Conservation (phyloP, 2,329 filamentous ascomycete species). For the Pyrenophora tritici-repentis region DNA sequence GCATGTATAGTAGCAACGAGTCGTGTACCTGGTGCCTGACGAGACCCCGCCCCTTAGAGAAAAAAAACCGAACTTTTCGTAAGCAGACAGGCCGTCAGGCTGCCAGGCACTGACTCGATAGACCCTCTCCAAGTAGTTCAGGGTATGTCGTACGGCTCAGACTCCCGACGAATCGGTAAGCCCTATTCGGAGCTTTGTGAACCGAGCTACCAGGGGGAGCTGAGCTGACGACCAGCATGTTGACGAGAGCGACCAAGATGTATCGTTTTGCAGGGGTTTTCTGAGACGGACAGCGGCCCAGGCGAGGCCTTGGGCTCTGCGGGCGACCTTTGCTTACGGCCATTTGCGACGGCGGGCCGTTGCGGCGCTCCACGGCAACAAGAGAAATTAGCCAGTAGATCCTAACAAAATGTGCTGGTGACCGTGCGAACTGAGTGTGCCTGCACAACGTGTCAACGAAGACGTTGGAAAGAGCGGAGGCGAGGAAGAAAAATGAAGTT, state of each 20-base stretch:
- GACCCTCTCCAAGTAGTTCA: conserved; percentile 6
- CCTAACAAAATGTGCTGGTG: not conserved
- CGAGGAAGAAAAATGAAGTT: not conserved
- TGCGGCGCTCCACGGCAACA: conserved; percentile 3
- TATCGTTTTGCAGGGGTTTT: not conserved
- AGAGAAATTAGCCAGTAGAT: too few species aligned
- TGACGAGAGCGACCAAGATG: conserved; percentile 3
- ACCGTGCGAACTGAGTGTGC: not conserved
- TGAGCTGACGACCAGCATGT: conserved; percentile 11
- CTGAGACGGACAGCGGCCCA: not conserved
- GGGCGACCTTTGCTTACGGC: conserved; percentile 5
- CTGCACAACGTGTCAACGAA: conserved; percentile 6
- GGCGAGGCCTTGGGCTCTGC: conserved; percentile 3
- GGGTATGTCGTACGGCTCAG: not conserved
- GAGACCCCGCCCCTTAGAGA: not conserved
- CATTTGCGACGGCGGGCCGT: conserved; percentile 9
- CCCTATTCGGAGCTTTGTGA: conserved; percentile 14
- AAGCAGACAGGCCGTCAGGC: not conserved
- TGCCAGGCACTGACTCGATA: conserved; percentile 10
- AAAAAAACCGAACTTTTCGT: not conserved
- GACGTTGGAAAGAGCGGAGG: conserved; percentile 13
- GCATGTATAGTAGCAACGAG: conserved; percentile 3
- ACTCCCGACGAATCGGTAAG: conserved; percentile 13
- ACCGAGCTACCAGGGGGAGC: conserved; percentile 16
- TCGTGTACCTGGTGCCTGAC: conserved; percentile 4